Evolutionary conservation across 1,284 basidiomycete species (phyloP).

Genomic region (Vanrija sp.): DNA sequence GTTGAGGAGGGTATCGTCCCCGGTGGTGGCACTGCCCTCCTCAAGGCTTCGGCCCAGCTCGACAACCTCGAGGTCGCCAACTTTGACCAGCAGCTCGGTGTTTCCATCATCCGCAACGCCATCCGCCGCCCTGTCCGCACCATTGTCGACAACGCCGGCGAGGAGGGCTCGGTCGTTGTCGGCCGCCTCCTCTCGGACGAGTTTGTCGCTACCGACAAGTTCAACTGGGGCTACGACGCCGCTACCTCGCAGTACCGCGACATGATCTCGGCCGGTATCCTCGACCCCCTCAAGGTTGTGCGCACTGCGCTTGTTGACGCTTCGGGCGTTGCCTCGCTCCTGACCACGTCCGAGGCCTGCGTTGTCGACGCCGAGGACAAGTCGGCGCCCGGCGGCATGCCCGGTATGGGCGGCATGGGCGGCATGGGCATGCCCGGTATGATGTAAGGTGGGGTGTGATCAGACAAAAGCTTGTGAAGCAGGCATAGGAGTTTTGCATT

Average conservation of each 20-base stretch:
- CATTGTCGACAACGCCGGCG: slow-evolving; percentile 91
- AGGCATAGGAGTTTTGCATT: background rate
- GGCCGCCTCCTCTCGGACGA: slow-evolving; percentile 64
- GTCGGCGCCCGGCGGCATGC: slow-evolving; percentile 52
- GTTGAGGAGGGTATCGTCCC: slow-evolving; percentile 98
- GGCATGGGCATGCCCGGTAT: slow-evolving; percentile 56
- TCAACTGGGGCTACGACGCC: slow-evolving; percentile 86
- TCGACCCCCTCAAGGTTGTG: slow-evolving; percentile 91
- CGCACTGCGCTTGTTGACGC: slow-evolving; percentile 87
- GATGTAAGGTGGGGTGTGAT: slow-evolving; percentile 5
- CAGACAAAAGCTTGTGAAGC: background rate
- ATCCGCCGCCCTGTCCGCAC: slow-evolving; percentile 78
- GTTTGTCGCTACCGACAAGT: slow-evolving; percentile 53
- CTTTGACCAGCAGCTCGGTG: slow-evolving; percentile 97
- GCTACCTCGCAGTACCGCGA: slow-evolving; percentile 86
- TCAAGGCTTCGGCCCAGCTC: slow-evolving; percentile 79
- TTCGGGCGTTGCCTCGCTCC: slow-evolving; percentile 72
- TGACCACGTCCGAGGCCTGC: slow-evolving; percentile 90
- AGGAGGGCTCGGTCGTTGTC: slow-evolving; percentile 90
- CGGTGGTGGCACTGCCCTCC: slow-evolving; percentile 79
- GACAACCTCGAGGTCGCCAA: slow-evolving; percentile 75
- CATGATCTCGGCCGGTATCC: slow-evolving; percentile 90
- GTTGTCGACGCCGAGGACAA: slow-evolving; percentile 89
- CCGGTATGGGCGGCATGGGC: slow-evolving; percentile 49
- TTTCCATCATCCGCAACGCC: slow-evolving; percentile 86